phyloP scores from a whole-genome alignment of 441 rosid species.

The Populus hybrid region DNA sequence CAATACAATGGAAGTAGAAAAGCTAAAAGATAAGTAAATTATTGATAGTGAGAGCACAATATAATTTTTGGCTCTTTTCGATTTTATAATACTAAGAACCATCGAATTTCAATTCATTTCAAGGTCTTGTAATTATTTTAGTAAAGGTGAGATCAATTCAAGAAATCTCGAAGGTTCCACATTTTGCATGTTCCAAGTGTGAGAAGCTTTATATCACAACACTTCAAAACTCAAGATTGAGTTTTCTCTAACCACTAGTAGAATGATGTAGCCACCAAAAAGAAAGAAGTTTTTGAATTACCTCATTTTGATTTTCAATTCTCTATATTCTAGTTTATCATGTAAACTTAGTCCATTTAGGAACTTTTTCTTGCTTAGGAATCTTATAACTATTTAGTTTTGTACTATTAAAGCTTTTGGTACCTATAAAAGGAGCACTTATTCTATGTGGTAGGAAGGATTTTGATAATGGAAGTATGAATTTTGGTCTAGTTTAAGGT shows the following conservation, averaged over 20 bases:
- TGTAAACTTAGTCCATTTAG: background rate
- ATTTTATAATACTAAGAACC: too few species aligned
- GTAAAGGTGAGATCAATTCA: too few species aligned
- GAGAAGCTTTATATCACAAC: too few species aligned
- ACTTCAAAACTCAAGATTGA: background rate
- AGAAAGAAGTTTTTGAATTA: background rate
- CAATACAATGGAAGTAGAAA: too few species aligned
- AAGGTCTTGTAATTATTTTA: too few species aligned
- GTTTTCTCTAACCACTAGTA: background rate
- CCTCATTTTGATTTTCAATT: background rate
- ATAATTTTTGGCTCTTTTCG: too few species aligned
- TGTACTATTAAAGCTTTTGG: background rate
- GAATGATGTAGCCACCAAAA: background rate
- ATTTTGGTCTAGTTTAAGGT: background rate
- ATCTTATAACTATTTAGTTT: too few species aligned
- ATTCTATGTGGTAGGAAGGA: background rate
- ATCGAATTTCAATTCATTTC: too few species aligned
- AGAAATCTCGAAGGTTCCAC: too few species aligned
- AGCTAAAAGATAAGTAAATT: too few species aligned
- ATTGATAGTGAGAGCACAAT: too few species aligned
- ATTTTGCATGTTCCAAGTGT: too few species aligned
- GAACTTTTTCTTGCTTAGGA: background rate
- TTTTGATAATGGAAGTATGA: background rate
- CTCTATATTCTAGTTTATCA: background rate
- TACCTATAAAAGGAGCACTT: background rate